Evolutionary conservation across 2,329 filamentous ascomycete species (phyloP).

Genomic region (Aspergillus novoparasiticus): DNA sequence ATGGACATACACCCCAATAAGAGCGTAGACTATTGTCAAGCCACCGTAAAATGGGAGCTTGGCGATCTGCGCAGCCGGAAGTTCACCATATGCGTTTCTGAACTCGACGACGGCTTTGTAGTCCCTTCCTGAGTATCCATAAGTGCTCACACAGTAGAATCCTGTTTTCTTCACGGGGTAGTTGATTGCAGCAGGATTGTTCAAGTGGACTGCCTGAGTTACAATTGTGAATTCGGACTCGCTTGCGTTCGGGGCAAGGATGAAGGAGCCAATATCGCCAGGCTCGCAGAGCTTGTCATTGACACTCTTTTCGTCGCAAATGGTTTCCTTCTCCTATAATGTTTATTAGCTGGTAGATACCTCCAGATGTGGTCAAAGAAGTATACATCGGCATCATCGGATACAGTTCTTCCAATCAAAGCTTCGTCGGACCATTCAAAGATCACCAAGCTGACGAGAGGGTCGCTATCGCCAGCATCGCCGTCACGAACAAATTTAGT

Average conservation of each 20-base stretch:
- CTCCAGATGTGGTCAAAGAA: not conserved
- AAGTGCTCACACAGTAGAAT: constrained; percentile 91
- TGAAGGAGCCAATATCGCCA: constrained; percentile 80
- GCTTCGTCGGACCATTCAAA: constrained; percentile 91
- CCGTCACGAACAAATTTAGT: constrained; percentile 72
- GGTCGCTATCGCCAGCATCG: constrained; percentile 65
- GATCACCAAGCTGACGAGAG: constrained; percentile 79
- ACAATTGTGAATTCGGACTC: constrained; percentile 73
- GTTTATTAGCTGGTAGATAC: constrained; percentile 33
- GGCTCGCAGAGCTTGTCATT: constrained; percentile 71
- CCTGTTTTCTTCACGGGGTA: constrained; percentile 88
- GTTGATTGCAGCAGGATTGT: constrained; percentile 69
- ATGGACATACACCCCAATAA: constrained; percentile 67
- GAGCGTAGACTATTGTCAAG: constrained; percentile 88
- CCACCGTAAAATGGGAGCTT: constrained; percentile 97
- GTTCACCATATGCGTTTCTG: constrained; percentile 92
- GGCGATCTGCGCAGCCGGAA: constrained; percentile 91
- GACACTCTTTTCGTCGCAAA: constrained; percentile 76
- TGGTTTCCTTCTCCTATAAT: constrained; percentile 59
- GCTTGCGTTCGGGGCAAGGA: constrained; percentile 75
- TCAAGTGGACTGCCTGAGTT: constrained; percentile 80
- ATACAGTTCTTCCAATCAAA: constrained; percentile 70
- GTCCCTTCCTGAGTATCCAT: constrained; percentile 65
- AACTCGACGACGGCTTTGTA: constrained; percentile 87
- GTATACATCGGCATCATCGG: constrained; percentile 58